Percentiles rank a stretch among this genome's conserved stretches.
Evolutionary conservation across 2,329 filamentous ascomycete genomes (phyloP).

Genomic region (Emmonsiellopsis sp.): DNA sequence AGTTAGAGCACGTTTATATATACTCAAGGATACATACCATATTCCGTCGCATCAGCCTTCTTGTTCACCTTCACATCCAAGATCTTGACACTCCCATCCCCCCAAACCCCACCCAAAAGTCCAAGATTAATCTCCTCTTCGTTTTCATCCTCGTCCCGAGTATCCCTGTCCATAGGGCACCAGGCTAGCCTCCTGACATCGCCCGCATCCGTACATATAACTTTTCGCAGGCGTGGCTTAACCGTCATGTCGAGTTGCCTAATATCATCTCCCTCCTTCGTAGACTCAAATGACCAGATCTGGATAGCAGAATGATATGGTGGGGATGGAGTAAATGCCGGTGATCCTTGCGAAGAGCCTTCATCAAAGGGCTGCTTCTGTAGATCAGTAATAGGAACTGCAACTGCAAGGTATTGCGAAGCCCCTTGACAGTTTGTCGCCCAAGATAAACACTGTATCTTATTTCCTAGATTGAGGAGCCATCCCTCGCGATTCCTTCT

Average conservation of each 20-base stretch:
- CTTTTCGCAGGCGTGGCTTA: slow-evolving; percentile 38
- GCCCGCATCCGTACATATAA: slow-evolving; percentile 50
- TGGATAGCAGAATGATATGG: slow-evolving; percentile 45
- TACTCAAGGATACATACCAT: slow-evolving; percentile 7
- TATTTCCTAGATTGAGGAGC: slow-evolving; percentile 47
- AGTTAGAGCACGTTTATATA: slow-evolving; percentile 3
- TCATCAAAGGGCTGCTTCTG: slow-evolving; percentile 24
- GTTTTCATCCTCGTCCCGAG: slow-evolving; percentile 21
- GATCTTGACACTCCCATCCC: slow-evolving; percentile 48
- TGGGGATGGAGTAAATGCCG: slow-evolving; percentile 42
- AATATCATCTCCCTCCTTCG: slow-evolving; percentile 18
- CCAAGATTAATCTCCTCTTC: slow-evolving; percentile 32
- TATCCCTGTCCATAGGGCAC: slow-evolving; percentile 40
- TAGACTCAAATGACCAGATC: slow-evolving; percentile 47
- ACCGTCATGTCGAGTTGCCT: slow-evolving; percentile 34
- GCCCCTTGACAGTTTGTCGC: slow-evolving; percentile 33
- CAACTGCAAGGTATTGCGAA: slow-evolving; percentile 49
- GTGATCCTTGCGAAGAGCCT: slow-evolving; percentile 20
- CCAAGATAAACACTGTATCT: slow-evolving; percentile 42
- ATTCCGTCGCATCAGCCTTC: slow-evolving; percentile 21
- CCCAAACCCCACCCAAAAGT: slow-evolving; percentile 47
- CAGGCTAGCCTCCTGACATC: slow-evolving; percentile 46
- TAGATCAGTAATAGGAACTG: slow-evolving; percentile 28
- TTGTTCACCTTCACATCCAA: slow-evolving; percentile 38
- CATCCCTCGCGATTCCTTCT: slow-evolving; percentile 35